These are phyloP conservation scores for Murraya paniculata DNA, from an alignment of 345 rosid genomes.

Conservation along the genomic window DNA sequence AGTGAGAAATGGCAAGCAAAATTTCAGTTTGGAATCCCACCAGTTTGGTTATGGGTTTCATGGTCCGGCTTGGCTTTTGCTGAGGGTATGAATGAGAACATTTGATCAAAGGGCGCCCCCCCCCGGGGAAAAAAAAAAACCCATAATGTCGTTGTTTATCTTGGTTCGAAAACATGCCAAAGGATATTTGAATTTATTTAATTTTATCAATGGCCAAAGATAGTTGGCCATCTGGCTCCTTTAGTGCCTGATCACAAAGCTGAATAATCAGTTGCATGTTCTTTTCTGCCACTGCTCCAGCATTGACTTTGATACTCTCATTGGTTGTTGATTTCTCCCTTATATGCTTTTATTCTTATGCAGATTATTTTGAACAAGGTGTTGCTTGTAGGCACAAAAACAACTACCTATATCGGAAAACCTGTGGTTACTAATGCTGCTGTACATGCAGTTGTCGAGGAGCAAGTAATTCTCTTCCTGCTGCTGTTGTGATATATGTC, in stretches of 20 bases:
- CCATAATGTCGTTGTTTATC: background rate
- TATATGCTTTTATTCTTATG: conserved; percentile 20
- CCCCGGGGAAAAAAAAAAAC: too few relatives aligned
- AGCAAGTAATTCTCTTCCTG: conserved; percentile 52
- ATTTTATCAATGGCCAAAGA: background rate
- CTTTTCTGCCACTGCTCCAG: background rate
- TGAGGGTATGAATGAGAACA: background rate
- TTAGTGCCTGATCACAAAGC: background rate
- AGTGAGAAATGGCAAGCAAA: background rate
- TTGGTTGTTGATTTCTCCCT: background rate
- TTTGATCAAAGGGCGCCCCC: too few relatives aligned
- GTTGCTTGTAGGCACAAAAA: conserved; percentile 90
- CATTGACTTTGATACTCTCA: background rate
- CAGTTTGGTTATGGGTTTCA: background rate
- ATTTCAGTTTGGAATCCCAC: background rate
- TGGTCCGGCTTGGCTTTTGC: background rate
- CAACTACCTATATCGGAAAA: conserved; percentile 76
- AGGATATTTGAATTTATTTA: conserved; percentile 6
- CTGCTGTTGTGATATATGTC: background rate
- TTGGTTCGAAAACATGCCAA: background rate
- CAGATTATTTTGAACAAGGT: conserved; percentile 87
- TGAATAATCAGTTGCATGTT: background rate
- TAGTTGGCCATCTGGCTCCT: background rate
- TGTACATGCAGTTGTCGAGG: conserved; percentile 94
- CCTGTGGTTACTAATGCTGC: conserved; percentile 92